Percentiles rank a stretch among this genome's conserved stretches.
Conservation (phyloP, 2,329 filamentous ascomycete genomes). For the Monosporascus sp. region DNA sequence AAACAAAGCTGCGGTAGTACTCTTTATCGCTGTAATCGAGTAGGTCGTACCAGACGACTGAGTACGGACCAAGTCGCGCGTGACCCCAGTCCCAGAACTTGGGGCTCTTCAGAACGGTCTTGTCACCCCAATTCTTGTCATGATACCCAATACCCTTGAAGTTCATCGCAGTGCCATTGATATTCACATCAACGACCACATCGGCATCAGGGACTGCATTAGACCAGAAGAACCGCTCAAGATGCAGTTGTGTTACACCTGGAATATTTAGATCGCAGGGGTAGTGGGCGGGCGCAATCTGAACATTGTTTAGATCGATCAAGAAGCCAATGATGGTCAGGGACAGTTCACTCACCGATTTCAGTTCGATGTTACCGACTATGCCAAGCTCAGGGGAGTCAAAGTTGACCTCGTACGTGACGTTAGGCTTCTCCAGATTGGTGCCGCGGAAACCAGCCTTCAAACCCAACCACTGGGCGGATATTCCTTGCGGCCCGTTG, state of each 20-base stretch:
- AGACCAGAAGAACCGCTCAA: constrained; percentile 6
- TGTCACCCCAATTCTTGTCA: constrained; percentile 43
- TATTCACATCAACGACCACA: constrained; percentile 1
- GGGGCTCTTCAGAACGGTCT: constrained; percentile 27
- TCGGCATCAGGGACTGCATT: constrained; percentile 9
- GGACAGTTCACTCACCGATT: too few species aligned
- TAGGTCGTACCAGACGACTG: constrained; percentile 39
- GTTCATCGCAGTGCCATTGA: constrained; percentile 21
- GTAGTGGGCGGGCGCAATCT: constrained; percentile 7
- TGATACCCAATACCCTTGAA: constrained; percentile 39
- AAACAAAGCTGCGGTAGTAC: constrained; percentile 21
- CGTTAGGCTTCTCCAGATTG: not conserved
- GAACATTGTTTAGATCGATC: too few species aligned
- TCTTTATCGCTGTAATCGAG: constrained; percentile 20
- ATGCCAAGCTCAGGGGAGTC: not conserved
- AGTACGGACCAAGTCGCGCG: constrained; percentile 34
- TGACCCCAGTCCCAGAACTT: constrained; percentile 42
- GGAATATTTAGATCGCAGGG: constrained; percentile 4
- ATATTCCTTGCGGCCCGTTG: not conserved
- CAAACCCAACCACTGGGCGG: not conserved
- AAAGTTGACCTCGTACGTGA: not conserved
- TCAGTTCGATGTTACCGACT: not conserved
- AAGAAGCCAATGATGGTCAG: too few species aligned
- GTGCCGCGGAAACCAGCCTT: not conserved
- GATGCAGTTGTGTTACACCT: not conserved